Conservation (phyloP, 345 rosid genomes). For the Boechera stricta region DNA sequence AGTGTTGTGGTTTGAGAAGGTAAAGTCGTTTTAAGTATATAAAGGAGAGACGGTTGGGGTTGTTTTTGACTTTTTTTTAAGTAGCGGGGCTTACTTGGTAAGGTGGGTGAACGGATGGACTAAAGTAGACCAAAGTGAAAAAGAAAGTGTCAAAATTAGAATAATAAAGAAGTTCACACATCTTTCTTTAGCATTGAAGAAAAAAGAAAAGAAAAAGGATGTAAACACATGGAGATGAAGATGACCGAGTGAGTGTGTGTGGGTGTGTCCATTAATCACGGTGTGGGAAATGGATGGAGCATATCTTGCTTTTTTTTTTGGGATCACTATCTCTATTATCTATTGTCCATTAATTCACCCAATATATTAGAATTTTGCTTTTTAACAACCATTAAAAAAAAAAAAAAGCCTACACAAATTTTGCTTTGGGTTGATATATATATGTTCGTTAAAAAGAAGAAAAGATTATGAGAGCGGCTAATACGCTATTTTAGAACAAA, state of each 20-base stretch:
- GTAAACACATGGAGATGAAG: slow-evolving; percentile 20
- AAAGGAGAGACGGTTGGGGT: slow-evolving; percentile 32
- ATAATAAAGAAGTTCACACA: slow-evolving; percentile 13
- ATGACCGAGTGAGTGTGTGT: background rate
- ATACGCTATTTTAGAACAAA: background rate
- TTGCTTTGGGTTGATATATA: background rate
- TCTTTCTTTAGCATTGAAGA: background rate
- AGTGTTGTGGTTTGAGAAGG: slow-evolving; percentile 27
- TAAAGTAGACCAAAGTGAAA: slow-evolving; percentile 37
- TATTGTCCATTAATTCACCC: background rate
- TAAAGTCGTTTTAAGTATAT: background rate
- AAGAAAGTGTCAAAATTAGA: background rate
- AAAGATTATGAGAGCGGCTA: background rate
- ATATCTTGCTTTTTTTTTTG: background rate
- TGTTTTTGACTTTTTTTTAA: slow-evolving; percentile 31
- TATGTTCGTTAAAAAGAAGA: too few relatives aligned
- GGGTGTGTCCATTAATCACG: slow-evolving; percentile 52
- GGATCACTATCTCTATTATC: background rate
- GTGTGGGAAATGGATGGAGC: slow-evolving; percentile 43
- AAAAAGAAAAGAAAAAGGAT: background rate
- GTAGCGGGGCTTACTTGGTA: slow-evolving; percentile 37
- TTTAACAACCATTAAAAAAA: too few relatives aligned
- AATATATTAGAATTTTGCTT: too few relatives aligned
- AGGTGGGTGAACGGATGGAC: slow-evolving; percentile 49
- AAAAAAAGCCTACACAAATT: background rate